These are phyloP conservation scores for Paragyromitra xinjiangensis DNA, from an alignment of 495 filamentous ascomycete genomes.

Conservation along the genomic window DNA sequence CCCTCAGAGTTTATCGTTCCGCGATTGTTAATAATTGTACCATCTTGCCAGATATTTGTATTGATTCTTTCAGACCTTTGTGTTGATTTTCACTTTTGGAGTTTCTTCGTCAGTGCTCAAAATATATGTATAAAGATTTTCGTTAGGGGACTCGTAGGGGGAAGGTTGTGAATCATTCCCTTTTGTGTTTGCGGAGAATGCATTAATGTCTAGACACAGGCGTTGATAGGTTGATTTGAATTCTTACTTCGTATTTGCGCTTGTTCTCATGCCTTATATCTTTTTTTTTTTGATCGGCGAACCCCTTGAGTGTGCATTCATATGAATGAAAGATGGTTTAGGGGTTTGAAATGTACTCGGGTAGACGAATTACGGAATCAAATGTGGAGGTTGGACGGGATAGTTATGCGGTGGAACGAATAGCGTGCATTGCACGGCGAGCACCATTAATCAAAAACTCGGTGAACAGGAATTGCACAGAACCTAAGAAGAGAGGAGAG, in stretches of 20 bases:
- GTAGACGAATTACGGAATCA: background rate
- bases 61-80: constrained; percentile 7
- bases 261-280: constrained; percentile 8
- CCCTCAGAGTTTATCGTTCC: background rate
- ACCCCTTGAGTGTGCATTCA: background rate
- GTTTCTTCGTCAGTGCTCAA: constrained; percentile 20
- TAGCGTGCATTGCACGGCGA: background rate
- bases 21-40: constrained; percentile 42
- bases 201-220: constrained; percentile 48
- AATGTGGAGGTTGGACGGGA: background rate
- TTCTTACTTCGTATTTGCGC: constrained; percentile 6
- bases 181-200: constrained; percentile 15
- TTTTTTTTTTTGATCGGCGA: background rate
- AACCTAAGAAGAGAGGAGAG: background rate
- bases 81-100: constrained; percentile 21
- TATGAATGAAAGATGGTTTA: background rate
- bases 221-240: constrained; percentile 38
- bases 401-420: background rate
- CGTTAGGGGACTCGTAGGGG: background rate
- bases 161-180: background rate
- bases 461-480: background rate
- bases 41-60: constrained; percentile 33
- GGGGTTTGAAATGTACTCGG: no score
- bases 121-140: constrained; percentile 37
- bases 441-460: no score